phyloP scores from a whole-genome alignment of 176 grass and related monocot species.

The Aegilops tauschii region DNA sequence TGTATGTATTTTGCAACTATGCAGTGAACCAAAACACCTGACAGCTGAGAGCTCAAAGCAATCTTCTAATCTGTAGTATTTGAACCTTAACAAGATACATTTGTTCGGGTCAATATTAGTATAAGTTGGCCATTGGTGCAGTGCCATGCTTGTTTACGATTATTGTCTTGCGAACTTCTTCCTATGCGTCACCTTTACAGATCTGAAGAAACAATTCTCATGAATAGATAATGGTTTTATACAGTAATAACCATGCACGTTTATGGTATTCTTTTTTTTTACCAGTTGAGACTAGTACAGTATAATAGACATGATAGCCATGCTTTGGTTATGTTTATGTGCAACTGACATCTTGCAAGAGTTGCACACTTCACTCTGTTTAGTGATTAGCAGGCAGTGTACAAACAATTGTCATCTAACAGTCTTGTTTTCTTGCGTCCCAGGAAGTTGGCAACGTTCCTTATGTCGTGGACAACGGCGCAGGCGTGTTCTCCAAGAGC shows the following conservation, averaged over 20 bases:
- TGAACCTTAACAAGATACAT: not conserved
- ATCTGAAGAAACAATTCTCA: not conserved
- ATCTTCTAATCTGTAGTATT: not conserved
- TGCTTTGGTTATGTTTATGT: not conserved
- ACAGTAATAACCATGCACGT: not conserved
- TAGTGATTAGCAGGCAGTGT: not conserved
- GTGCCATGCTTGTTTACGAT: slow-evolving; percentile 18
- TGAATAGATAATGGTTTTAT: not conserved
- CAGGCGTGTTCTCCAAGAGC: slow-evolving; percentile 96
- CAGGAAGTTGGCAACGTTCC: slow-evolving; percentile 99
- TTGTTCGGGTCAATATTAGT: no score
- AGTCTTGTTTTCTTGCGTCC: not conserved
- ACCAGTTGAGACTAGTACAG: not conserved
- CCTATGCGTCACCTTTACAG: not conserved
- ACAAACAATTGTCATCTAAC: not conserved
- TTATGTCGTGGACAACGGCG: slow-evolving; percentile 95
- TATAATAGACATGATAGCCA: not conserved
- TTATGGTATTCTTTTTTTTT: not conserved
- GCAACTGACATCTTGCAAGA: not conserved
- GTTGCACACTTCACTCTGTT: not conserved
- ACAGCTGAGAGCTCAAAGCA: not conserved
- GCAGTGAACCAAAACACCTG: not conserved
- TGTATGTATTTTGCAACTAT: not conserved
- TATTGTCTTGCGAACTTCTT: not conserved
- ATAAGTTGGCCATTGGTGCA: no score